These are phyloP conservation scores for Cercospora sojina DNA, from an alignment of 2,329 filamentous ascomycete genomes.

Conservation along the genomic window DNA sequence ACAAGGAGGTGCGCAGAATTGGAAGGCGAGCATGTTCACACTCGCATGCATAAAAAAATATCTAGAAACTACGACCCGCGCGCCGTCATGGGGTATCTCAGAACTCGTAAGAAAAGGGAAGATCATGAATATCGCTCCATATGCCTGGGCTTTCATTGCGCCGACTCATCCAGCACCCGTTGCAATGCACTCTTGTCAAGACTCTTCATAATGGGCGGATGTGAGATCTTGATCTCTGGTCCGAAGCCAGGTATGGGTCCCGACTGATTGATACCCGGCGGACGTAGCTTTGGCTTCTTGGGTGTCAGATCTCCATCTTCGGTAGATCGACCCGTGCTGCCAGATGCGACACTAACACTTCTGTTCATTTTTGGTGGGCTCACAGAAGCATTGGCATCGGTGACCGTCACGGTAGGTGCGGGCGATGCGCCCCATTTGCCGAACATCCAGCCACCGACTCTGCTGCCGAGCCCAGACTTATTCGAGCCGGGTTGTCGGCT, in stretches of 20 bases:
- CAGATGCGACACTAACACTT: constrained; percentile 21
- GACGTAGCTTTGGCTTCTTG: constrained; percentile 47
- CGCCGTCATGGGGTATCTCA: constrained; percentile 12
- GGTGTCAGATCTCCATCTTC: constrained; percentile 38
- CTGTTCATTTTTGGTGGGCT: constrained; percentile 18
- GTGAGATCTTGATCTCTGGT: constrained; percentile 54
- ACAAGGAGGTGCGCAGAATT: background rate
- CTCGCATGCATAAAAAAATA: constrained; percentile 3
- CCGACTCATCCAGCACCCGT: constrained; percentile 27
- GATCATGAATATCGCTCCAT: constrained; percentile 5
- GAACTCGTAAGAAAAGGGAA: background rate
- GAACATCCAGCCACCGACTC: constrained; percentile 65
- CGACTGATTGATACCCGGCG: constrained; percentile 75
- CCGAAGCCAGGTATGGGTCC: constrained; percentile 72
- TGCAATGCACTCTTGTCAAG: constrained; percentile 62
- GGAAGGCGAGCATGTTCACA: background rate
- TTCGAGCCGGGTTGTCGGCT: constrained; percentile 13
- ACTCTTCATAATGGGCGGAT: constrained; percentile 56
- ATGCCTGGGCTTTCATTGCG: background rate
- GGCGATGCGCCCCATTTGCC: constrained; percentile 62
- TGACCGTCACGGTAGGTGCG: constrained; percentile 32
- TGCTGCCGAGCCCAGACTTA: constrained; percentile 45
- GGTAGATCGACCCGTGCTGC: constrained; percentile 22
- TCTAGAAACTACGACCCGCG: constrained; percentile 2
- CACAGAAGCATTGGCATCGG: constrained; percentile 12